phyloP scores from a whole-genome alignment of 352 stramenopile genomes.

The Thalassiosira ordinaria region DNA sequence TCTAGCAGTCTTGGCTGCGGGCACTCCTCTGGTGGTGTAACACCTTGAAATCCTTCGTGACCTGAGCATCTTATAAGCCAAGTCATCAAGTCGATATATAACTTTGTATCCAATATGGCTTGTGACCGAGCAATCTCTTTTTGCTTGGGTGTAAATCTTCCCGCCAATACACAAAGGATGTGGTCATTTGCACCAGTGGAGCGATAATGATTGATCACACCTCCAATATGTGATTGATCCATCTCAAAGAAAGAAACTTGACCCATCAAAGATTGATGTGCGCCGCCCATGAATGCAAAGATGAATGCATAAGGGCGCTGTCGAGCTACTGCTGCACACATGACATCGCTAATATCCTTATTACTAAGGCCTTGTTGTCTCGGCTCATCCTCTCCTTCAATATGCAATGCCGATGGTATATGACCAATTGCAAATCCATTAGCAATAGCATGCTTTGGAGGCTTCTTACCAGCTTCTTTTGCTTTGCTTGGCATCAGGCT shows the following conservation, averaged over 20 bases:
- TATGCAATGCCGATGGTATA: constrained; percentile 5
- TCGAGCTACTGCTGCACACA: constrained; percentile 19
- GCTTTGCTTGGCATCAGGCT: background rate
- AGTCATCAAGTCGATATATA: constrained; percentile 31
- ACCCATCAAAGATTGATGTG: constrained; percentile 35
- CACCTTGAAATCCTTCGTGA: constrained; percentile 22
- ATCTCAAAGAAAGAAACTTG: constrained; percentile 41
- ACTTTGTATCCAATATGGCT: constrained; percentile 16
- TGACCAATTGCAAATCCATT: constrained; percentile 38
- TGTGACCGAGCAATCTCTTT: constrained; percentile 8
- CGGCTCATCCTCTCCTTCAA: constrained; percentile 5
- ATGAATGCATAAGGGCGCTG: constrained; percentile 37
- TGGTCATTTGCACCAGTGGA: background rate
- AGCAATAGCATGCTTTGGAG: constrained; percentile 19
- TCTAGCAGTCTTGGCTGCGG: constrained; percentile 14
- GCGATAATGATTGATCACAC: constrained; percentile 24
- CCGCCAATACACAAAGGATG: constrained; percentile 28
- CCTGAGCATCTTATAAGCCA: constrained; percentile 30
- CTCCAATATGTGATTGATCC: constrained; percentile 38
- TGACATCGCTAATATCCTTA: constrained; percentile 23
- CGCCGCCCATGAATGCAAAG: constrained; percentile 35
- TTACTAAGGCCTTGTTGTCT: constrained; percentile 14
- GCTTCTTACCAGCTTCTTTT: background rate
- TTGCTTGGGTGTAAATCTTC: constrained; percentile 32
- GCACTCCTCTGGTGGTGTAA: constrained; percentile 25